Percentiles rank a stretch among this genome's conserved stretches.
Evolutionary conservation across 2,329 filamentous ascomycete genomes (phyloP).

Genomic region (Cercospora sesami): DNA sequence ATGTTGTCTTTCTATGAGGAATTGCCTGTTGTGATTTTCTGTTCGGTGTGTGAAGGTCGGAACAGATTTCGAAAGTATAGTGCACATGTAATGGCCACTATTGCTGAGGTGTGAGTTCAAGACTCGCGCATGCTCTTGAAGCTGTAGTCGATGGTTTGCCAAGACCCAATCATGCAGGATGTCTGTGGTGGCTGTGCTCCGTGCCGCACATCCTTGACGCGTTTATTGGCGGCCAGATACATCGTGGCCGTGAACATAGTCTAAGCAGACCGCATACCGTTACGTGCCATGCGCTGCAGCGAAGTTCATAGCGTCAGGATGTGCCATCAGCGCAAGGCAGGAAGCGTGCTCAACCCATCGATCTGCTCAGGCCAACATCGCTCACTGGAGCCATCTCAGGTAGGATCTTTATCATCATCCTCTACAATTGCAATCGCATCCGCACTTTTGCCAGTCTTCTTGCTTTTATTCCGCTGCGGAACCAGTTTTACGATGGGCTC

Average conservation of each 20-base stretch:
- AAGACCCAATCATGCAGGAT: neutral
- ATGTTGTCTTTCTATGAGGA: neutral
- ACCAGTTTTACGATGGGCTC: no score
- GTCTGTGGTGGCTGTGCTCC: neutral
- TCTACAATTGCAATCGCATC: no score
- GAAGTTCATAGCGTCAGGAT: neutral
- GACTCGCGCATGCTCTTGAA: neutral
- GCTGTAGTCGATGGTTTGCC: neutral
- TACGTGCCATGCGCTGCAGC: neutral
- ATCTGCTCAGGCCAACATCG: neutral
- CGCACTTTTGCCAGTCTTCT: no score
- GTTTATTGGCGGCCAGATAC: neutral
- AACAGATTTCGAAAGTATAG: neutral
- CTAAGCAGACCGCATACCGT: neutral
- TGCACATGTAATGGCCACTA: neutral
- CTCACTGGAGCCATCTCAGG: neutral
- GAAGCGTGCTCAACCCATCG: neutral
- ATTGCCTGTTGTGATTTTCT: neutral
- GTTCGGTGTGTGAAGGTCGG: neutral
- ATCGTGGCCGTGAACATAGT: neutral
- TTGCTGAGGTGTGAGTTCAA: neutral
- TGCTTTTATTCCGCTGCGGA: no score
- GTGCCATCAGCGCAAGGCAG: neutral
- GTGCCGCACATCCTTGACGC: neutral
- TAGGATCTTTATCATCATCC: no score